Base-by-base conservation (phyloP, 2,329 filamentous ascomycete genomes). In the Fusarium sp. region DNA sequence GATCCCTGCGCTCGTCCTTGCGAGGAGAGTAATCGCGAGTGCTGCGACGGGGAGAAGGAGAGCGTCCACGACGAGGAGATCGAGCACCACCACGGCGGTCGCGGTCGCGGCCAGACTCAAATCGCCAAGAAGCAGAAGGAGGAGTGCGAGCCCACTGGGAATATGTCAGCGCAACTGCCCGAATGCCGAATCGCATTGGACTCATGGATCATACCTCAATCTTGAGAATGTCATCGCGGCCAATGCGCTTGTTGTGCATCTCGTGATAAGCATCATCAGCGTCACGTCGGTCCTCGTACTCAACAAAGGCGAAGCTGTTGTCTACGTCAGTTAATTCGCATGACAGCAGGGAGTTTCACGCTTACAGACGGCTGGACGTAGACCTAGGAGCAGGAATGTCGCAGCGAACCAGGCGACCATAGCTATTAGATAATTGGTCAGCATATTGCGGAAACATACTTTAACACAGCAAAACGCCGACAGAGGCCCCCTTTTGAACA, bases 221-320 rank as follows among this genome's bases (percentile, higher is more conserved):
- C 86, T 99, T 99, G 84, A 99, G 81, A 63, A 97, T 85, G 77
- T 99, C 96, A 78, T 99, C 96, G 68, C 95, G 92, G 48, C 94
- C 95, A 75, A 99, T 94, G 73, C 95, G 94, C 89, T 98, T 98
- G 86, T 98, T 98, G 80, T 99, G 96, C 96, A 99, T 99, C 85
- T 99, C 96, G 81, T 99, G 94, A 80, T 99, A 99, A 48, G 96
- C 96, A 84, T 99, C 96, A 81, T 99, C 96, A 70, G 96, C 95
- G 86, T 99, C 96, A 75, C 96, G 95, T 76, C 95, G 93, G 81
- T 95, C 97, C 85, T 99, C 96, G 82, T 99, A 99, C 84, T 99
- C 96, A 71, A 99, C 96, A 81, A 99, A 99, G 38, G 96, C 96
- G 81, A 99, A 99, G 74, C 96, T 90, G 26, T 40, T 26, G 33